Percentiles rank a stretch among this genome's conserved stretches.
Evolutionary conservation across 1,284 basidiomycete genomes (phyloP).

Genomic region (Lentinus polychrous): DNA sequence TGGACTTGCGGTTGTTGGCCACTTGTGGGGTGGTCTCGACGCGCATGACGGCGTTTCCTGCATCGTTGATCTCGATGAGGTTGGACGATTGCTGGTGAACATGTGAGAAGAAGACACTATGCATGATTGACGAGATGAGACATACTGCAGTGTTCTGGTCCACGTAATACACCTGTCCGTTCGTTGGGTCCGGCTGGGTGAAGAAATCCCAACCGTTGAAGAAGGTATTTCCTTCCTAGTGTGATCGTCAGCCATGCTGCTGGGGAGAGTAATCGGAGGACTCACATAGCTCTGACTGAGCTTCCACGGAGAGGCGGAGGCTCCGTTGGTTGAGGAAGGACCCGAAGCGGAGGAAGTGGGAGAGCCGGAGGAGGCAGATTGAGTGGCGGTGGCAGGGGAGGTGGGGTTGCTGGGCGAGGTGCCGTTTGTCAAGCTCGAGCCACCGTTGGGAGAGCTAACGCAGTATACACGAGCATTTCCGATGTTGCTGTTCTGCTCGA

Average conservation of each 20-base stretch:
- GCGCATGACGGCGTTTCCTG: constrained; percentile 74
- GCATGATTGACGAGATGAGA: constrained; percentile 11
- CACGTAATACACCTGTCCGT: constrained; percentile 61
- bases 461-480: constrained; percentile 22
- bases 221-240: constrained; percentile 58
- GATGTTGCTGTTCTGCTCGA: constrained; percentile 12
- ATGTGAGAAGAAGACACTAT: constrained; percentile 6
- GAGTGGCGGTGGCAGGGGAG: constrained; percentile 13
- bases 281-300: constrained; percentile 22
- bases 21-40: constrained; percentile 77
- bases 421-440: constrained; percentile 9
- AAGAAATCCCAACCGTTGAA: constrained; percentile 81
- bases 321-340: constrained; percentile 13
- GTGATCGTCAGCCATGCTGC: background rate
- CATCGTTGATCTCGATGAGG: constrained; percentile 53
- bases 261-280: constrained; percentile 8
- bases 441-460: constrained; percentile 17
- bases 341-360: constrained; percentile 6
- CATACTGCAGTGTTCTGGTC: constrained; percentile 50
- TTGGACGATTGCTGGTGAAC: constrained; percentile 37
- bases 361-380: constrained; percentile 8
- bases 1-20: constrained; percentile 56
- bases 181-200: constrained; percentile 67
- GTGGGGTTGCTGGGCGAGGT: constrained; percentile 11
- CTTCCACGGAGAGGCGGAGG: constrained; percentile 22